phyloP scores from a whole-genome alignment of 306 rosid genomes.

The Morella rubra region DNA sequence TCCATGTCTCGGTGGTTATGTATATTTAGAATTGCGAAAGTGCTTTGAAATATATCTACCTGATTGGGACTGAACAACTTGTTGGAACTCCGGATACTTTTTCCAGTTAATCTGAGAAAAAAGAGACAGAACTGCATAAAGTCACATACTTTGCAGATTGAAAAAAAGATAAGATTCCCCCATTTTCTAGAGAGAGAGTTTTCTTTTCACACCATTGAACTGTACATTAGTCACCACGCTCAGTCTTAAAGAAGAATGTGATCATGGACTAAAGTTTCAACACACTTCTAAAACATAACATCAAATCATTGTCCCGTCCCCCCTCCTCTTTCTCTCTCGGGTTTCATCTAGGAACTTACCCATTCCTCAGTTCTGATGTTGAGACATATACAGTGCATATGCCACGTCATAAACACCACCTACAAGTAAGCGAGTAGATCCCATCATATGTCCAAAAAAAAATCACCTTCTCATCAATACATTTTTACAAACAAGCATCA shows the following conservation, averaged over 20 bases:
- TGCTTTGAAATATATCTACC: slow-evolving; percentile 30
- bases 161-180: neutral
- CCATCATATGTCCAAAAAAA: neutral
- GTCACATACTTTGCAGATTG: neutral
- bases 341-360: slow-evolving; percentile 36
- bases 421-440: neutral
- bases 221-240: no score
- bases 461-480: neutral
- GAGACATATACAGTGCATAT: slow-evolving; percentile 40
- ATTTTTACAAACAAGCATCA: neutral
- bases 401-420: slow-evolving; percentile 47
- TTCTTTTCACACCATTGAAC: no score
- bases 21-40: neutral
- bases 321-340: neutral
- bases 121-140: neutral
- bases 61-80: slow-evolving; percentile 25
- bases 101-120: slow-evolving; percentile 44
- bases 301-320: neutral
- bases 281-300: no score
- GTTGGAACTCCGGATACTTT: slow-evolving; percentile 52
- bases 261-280: no score
- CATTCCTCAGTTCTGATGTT: slow-evolving; percentile 59
- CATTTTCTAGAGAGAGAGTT: neutral
- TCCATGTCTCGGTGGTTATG: neutral
- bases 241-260: no score